phyloP scores from a whole-genome alignment of 2,329 filamentous ascomycete species.

The Anisogramma anomala region DNA sequence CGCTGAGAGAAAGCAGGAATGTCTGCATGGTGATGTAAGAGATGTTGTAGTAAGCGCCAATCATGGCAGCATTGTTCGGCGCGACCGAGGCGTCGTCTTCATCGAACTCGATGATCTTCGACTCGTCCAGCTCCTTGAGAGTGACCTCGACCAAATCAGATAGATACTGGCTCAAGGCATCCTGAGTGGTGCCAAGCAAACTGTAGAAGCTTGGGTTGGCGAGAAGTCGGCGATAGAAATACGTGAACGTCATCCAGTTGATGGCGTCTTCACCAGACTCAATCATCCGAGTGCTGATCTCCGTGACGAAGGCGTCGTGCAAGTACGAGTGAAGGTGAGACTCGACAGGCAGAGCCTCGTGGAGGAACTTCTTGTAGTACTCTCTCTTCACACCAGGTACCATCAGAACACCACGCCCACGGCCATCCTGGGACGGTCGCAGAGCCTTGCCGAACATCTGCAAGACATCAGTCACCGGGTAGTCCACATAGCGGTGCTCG shows the following conservation, averaged over 20 bases:
- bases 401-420: conserved; percentile 90
- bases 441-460: conserved; percentile 97
- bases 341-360: conserved; percentile 90
- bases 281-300: conserved; percentile 93
- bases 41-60: conserved; percentile 97
- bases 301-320: conserved; percentile 91
- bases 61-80: conserved; percentile 93
- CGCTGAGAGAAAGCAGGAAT: conserved; percentile 79
- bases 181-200: conserved; percentile 75
- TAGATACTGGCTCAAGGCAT: conserved; percentile 85
- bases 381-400: conserved; percentile 86
- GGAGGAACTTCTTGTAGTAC: conserved; percentile 98
- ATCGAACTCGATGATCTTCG: conserved; percentile 91
- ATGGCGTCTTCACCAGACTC: conserved; percentile 93
- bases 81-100: conserved; percentile 84
- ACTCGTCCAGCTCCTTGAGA: conserved; percentile 78
- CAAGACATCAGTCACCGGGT: conserved; percentile 82
- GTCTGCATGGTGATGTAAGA: conserved; percentile 99
- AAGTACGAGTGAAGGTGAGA: conserved; percentile 85
- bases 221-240: conserved; percentile 89
- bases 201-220: conserved; percentile 97
- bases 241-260: conserved; percentile 97
- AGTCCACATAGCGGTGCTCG: conserved; percentile 95
- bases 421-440: conserved; percentile 64
- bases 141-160: conserved; percentile 92